These are phyloP conservation scores for Hyaloscypha hepaticicola DNA, from an alignment of 495 filamentous ascomycete genomes.

Conservation along the genomic window DNA sequence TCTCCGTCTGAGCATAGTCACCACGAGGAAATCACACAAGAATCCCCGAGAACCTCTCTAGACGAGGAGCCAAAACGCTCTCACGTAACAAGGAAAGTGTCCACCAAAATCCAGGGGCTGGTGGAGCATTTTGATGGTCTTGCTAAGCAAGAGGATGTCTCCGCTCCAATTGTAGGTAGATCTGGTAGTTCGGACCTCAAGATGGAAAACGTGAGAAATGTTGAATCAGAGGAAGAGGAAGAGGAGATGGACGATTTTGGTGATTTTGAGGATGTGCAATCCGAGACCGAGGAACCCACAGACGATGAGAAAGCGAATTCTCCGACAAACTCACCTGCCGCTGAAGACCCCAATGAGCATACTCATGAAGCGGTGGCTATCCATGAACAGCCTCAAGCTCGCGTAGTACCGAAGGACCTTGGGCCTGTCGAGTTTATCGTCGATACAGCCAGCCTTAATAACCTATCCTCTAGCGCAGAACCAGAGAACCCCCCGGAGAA, in stretches of 20 bases:
- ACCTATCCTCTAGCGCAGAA: slow-evolving; percentile 41
- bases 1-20: slow-evolving; percentile 43
- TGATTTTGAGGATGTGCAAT: slow-evolving; percentile 41
- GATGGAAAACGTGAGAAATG: slow-evolving; percentile 5
- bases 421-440: slow-evolving; percentile 37
- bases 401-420: slow-evolving; percentile 28
- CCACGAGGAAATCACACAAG: slow-evolving; percentile 38
- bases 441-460: slow-evolving; percentile 42
- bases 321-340: slow-evolving; percentile 19
- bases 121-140: slow-evolving; percentile 48
- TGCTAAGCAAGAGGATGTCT: slow-evolving; percentile 35
- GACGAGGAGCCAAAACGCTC: slow-evolving; percentile 46
- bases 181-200: slow-evolving; percentile 1
- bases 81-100: slow-evolving; percentile 29
- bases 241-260: slow-evolving; percentile 54
- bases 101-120: slow-evolving; percentile 47
- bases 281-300: slow-evolving; percentile 17
- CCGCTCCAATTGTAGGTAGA: not conserved
- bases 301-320: not conserved
- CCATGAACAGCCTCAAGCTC: not conserved
- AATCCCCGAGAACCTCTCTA: slow-evolving; percentile 54
- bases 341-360: not conserved
- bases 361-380: not conserved
- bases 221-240: slow-evolving; percentile 16
- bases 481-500: slow-evolving; percentile 4